Evolutionary conservation across 257 asterid genomes (phyloP), one percentile per base, ranked within the genome.

Genomic region (Solanum phureja): DNA sequence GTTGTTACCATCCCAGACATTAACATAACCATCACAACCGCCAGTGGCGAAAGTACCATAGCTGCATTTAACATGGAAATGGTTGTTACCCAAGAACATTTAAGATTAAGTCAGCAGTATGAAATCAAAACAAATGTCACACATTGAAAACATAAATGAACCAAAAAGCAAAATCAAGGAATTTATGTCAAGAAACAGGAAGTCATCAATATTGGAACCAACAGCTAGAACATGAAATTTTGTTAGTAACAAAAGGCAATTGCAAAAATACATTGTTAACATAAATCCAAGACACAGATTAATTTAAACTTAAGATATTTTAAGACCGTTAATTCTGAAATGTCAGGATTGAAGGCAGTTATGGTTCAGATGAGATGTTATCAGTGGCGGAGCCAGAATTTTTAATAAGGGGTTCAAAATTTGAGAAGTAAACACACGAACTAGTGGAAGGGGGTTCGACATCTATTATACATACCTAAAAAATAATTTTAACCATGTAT

Each of bases 1-100:
- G 89, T 97, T 97, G 94, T 93, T 95, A 19, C 99, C 98, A 89
- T 97, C 99, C 99, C 99, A 97, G 82, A 97, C 95, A 66, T 97
- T 97, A 11, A 95, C 98, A 90, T 92, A 97, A 52, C 98, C 99
- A 83, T 97, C 99, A 85, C 98, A 91, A 24, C 94, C 99, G 87
- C 99, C 99, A 64, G 99, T 95, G 23, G 99, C 98, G 83, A 96
- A 96, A 60, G 98, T 96, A 76, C 99, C 99, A 87, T 95, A 95
- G 87, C 96, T 95, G 89, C 93, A 91, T 27, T 40, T 60, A 31
- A 69, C 31, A 49, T 82, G 69, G 68, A 82, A 10, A 82, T 27
- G 19, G 44, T 49, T 82, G 86, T 82, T 82, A 49, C 6, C 69
- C 86, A 31, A 46, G 86, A 19, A 82, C 68, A 82, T 29, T 76